Base-by-base conservation (phyloP, 208 protist species). In the Tetramitus jugosus region DNA sequence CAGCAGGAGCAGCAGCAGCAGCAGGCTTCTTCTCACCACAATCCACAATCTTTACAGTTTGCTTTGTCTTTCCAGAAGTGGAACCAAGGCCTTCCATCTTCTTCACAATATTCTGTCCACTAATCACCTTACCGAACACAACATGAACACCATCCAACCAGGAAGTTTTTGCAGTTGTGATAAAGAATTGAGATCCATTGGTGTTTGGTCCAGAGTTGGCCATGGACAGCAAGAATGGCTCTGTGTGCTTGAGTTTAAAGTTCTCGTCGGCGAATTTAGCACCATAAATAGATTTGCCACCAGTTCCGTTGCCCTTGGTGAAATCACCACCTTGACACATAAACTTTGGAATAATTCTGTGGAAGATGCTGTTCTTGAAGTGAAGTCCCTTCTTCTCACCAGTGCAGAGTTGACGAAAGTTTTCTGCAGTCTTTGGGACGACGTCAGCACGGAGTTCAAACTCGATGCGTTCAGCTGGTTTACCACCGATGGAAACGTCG, bases 291-390 rank as follows among this genome's bases (percentile, higher is more conserved):
- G 79, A 84, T 10, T 82, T 42, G 29, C 79, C 60, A 43, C 87
- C 88, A 39, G 60, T 84, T 29, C 88, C 88, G 65, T 89, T 69
- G 35, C 45, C 64, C 0, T 67, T 33, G 23, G 76, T 84, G 23
- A 89, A 87, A 77, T 91, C 88, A 29, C 88, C 88, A 17, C 83
- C 82, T 56, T 86, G 81, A 67, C 60, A n/a, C 90, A 94, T 94
- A 69, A 92, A 92, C 8, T 81, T 35, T 14, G 75, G 49, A 77
- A 98, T 98, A 39, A 97, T 85, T 76, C 96, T 89, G 81, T 99
- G 96, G 89, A 98, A 98, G 13, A 82, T 80, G 64, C 78, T 91
- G 69, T 90, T 91, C 86, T 99, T 98, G 90, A 91, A 99, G 82
- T 98, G 94, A 17, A 98, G 90, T 4, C 87, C 86, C 79, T 97